Percentiles rank a stretch among this genome's conserved stretches.
Conservation (phyloP, 2,329 filamentous ascomycete genomes). For the Colletotrichum simmondsii region DNA sequence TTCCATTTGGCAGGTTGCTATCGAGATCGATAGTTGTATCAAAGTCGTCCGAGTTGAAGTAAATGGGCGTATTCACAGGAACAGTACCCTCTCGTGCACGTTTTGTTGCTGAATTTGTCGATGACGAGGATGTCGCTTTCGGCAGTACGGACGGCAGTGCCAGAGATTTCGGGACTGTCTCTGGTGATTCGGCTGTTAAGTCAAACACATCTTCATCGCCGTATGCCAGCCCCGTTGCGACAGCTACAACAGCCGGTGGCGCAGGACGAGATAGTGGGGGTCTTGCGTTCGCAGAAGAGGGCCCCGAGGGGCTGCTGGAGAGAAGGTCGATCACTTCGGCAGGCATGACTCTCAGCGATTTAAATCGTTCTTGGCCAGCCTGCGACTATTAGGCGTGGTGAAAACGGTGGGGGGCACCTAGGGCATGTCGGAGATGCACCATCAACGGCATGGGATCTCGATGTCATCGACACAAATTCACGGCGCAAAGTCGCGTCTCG, state of each 20-base stretch:
- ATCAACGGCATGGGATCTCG: not conserved
- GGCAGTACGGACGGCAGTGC: not conserved
- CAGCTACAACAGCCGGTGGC: not conserved
- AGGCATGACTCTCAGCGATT: conserved; percentile 39
- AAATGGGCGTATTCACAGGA: conserved; percentile 33
- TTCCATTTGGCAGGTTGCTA: not conserved
- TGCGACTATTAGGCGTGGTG: not conserved
- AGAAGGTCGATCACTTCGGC: conserved; percentile 48
- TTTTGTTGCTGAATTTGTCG: not conserved
- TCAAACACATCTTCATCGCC: conserved; percentile 35
- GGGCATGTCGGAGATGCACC: not conserved
- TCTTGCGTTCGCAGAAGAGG: conserved; percentile 4
- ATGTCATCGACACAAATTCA: not conserved
- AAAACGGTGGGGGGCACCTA: not conserved
- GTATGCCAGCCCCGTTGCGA: not conserved
- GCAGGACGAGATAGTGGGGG: not conserved
- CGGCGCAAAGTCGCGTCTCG: conserved; percentile 7
- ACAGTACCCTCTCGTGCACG: conserved; percentile 15
- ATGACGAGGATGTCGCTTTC: not conserved
- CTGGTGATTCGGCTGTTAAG: conserved; percentile 30
- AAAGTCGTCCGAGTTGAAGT: conserved; percentile 54
- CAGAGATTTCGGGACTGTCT: not conserved
- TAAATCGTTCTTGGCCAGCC: no score
- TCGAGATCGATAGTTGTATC: conserved; percentile 52
- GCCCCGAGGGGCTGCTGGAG: conserved; percentile 44